Conservation (phyloP, 257 asterid genomes). For the Rubia yunnanensis region DNA sequence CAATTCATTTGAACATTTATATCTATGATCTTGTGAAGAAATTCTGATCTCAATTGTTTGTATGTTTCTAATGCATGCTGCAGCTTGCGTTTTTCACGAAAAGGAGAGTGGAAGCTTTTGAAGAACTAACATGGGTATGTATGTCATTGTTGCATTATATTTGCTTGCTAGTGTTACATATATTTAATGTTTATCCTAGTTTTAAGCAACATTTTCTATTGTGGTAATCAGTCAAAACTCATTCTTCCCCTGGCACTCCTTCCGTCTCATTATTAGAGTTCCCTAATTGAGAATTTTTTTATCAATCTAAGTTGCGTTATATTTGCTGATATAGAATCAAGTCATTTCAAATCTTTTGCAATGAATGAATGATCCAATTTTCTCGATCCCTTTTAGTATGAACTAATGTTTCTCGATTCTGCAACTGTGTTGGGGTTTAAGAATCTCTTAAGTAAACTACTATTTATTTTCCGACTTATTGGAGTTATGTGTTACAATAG, state of each 20-base stretch:
- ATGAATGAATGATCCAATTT: too few relatives aligned
- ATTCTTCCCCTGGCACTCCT: background rate
- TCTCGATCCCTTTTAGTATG: too few relatives aligned
- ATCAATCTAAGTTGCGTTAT: background rate
- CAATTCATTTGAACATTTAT: background rate
- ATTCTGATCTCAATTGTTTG: background rate
- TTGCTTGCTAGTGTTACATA: background rate
- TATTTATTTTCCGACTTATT: too few relatives aligned
- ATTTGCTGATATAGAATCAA: too few relatives aligned
- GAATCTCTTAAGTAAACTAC: too few relatives aligned
- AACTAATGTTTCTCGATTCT: too few relatives aligned
- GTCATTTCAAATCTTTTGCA: too few relatives aligned
- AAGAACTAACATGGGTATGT: constrained; percentile 77
- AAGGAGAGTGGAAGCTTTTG: constrained; percentile 51
- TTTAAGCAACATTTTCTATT: background rate
- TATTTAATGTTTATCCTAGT: background rate
- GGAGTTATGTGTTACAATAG: too few relatives aligned
- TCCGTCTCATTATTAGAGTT: too few relatives aligned
- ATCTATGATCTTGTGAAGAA: constrained; percentile 4
- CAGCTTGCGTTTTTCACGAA: constrained; percentile 80
- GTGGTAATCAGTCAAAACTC: background rate
- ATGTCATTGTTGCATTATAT: background rate
- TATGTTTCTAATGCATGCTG: background rate
- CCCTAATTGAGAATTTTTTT: background rate
- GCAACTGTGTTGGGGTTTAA: too few relatives aligned